phyloP scores from a whole-genome alignment of 148 eudicot species.

The Fallopia convolvulus region DNA sequence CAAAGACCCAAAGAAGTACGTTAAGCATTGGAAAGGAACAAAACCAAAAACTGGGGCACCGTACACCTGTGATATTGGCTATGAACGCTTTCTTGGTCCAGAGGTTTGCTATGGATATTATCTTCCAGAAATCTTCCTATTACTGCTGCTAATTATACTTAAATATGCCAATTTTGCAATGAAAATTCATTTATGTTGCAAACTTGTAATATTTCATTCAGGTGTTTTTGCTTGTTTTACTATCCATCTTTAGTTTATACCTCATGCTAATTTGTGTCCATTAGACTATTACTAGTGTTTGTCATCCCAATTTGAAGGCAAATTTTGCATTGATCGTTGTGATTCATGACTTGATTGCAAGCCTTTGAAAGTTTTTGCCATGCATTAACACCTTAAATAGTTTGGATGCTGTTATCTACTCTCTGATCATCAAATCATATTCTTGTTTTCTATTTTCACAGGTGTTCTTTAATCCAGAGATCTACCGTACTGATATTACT shows the following conservation, averaged over 20 bases:
- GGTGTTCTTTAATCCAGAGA: slow-evolving; percentile 95
- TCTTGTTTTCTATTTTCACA: slow-evolving; percentile 23
- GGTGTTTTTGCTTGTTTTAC: neutral
- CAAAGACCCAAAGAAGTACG: slow-evolving; percentile 83
- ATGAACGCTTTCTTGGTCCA: slow-evolving; percentile 96
- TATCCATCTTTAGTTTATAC: neutral
- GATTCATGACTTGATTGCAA: neutral
- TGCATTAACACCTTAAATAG: neutral
- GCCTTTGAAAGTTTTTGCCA: neutral
- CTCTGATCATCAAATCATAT: slow-evolving; percentile 1
- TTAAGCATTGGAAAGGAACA: slow-evolving; percentile 92
- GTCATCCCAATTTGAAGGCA: neutral
- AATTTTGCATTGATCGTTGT: neutral
- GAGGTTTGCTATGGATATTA: slow-evolving; percentile 48
- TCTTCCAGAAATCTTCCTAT: neutral
- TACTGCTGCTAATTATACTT: neutral
- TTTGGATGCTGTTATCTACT: neutral
- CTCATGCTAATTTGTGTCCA: neutral
- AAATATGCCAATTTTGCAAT: neutral
- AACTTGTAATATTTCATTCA: neutral
- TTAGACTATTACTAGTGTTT: neutral
- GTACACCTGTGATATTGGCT: slow-evolving; percentile 89
- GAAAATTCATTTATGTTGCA: neutral
- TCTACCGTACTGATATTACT: slow-evolving; percentile 59
- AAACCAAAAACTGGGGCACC: slow-evolving; percentile 98